Conservation (phyloP, 2,329 filamentous ascomycete genomes). For the Macrophomina pseudophaseolina region DNA sequence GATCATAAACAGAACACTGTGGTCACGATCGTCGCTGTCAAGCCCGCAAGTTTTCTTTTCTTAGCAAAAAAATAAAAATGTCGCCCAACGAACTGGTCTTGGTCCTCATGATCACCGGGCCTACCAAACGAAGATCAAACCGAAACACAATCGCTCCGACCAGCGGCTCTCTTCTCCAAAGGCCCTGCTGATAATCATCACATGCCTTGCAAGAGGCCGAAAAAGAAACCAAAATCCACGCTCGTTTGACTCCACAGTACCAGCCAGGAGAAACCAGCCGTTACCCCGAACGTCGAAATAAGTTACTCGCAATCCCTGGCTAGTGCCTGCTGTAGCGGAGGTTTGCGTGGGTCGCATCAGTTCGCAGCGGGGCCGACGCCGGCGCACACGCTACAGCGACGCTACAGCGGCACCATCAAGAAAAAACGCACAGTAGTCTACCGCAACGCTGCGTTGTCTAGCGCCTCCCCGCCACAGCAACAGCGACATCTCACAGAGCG, state of each 20-base stretch:
- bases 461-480: background rate
- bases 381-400: background rate
- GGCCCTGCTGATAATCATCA: background rate
- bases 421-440: background rate
- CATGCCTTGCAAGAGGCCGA: background rate
- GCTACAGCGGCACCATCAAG: background rate
- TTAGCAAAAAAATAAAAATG: constrained; percentile 1
- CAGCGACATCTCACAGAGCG: too few species aligned
- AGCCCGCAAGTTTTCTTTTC: constrained; percentile 4
- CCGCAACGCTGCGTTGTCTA: background rate
- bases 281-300: background rate
- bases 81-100: too few species aligned
- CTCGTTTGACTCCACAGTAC: background rate
- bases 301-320: background rate
- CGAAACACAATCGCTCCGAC: background rate
- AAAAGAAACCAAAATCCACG: background rate
- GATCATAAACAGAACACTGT: background rate
- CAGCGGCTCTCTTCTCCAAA: background rate
- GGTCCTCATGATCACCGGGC: background rate
- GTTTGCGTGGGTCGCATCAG: background rate
- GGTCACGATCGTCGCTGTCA: background rate
- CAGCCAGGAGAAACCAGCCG: background rate
- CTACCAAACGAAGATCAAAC: background rate
- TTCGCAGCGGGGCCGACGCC: background rate
- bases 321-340: background rate